Percentiles rank a stretch among this genome's conserved stretches.
Evolutionary conservation across 2,329 filamentous ascomycete species (phyloP).

Genomic region (Calonectria hongkongensis): DNA sequence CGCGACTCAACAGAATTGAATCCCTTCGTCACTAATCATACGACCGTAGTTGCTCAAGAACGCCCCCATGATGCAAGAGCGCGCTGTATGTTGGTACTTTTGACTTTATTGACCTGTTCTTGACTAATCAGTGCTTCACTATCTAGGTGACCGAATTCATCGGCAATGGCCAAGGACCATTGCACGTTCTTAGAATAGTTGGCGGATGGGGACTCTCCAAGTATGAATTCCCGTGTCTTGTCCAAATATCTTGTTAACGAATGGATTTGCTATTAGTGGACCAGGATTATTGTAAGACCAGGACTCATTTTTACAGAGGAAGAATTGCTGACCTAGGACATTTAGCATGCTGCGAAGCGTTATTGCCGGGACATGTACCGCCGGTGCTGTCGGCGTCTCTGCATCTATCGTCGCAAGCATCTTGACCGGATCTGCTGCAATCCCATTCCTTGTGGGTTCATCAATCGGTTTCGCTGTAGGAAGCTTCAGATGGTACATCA

Average conservation of each 20-base stretch:
- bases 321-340: background rate
- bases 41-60: background rate
- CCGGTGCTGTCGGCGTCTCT: background rate
- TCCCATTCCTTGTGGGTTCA: conserved; percentile 6
- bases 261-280: background rate
- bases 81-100: background rate
- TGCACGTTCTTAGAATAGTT: conserved; percentile 4
- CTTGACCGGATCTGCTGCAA: background rate
- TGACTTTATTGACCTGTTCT: too few species aligned
- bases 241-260: background rate
- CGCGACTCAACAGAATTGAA: too few species aligned
- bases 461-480: background rate
- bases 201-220: conserved; percentile 7
- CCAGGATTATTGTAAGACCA: conserved; percentile 6
- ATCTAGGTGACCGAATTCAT: conserved; percentile 9
- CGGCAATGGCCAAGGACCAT: conserved; percentile 2
- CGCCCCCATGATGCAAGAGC: background rate
- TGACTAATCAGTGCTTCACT: background rate
- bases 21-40: too few species aligned
- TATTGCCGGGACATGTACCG: background rate
- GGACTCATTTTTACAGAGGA: too few species aligned
- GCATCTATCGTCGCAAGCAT: background rate
- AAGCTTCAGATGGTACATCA: background rate
- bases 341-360: conserved; percentile 1
- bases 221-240: background rate